Base-by-base conservation (phyloP, 83 land plant species). In the Picea abies region DNA sequence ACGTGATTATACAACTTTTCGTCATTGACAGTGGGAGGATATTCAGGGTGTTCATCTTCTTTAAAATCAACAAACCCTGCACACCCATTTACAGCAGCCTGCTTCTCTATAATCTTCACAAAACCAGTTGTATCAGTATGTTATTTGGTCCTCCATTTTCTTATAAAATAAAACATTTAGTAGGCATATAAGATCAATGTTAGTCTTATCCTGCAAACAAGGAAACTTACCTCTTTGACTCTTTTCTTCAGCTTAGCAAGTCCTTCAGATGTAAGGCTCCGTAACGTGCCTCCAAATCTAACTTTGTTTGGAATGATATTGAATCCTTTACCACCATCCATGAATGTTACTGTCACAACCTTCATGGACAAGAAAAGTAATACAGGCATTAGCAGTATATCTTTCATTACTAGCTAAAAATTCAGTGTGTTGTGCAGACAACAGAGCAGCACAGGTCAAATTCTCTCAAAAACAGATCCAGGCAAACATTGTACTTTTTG, bases 1-100 rank as follows among this genome's bases (percentile, higher is more conserved):
- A 83, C 91, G 79, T 92, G 97, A 3, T 87, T 84, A 64, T 93
- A 89, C 86, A 91, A 52, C 17, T 32, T 76, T 73, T 89, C 84
- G 63, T 94, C 88, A 81, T 92, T 94, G 19, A 91, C 83, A 3
- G 88, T 88, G 4, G 94, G 84, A 20, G 99, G 99, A 83, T 90
- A 95, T 26, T 82, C 85, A 58, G 83, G 91, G 29, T 37, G 19
- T 11, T 37, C 66, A 6, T 89, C 88, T 67, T 88, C 95, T 85
- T 82, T 63, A 80, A 96, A 97, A 72, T 91, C 93, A n/a, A 97
- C 83, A 14, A 77, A 66, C 15, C 88, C 92, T 29, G 39, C 19
- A 60, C 93, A 91, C 29, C 85, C 80, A 80, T 82, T 75, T 5
- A 90, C 86, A 3, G 80, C 61, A 4, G 92, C 90, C 73, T 91